Base-by-base conservation (phyloP, 352 stramenopile genomes). In the Blastocystis sp. region DNA sequence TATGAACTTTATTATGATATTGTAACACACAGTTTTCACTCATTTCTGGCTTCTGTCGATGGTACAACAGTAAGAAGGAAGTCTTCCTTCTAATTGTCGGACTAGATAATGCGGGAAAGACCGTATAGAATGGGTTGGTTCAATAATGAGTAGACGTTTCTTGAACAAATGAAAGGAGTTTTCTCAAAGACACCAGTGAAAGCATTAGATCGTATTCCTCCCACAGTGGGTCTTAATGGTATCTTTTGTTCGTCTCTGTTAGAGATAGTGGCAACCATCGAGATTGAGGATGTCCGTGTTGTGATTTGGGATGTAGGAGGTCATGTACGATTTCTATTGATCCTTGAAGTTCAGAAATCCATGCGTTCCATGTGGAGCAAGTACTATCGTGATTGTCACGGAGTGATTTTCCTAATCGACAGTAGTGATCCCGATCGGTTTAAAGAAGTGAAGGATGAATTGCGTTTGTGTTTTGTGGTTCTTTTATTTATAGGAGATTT, bases 31-130 rank as follows among this genome's bases (percentile, higher is more conserved):
- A 89, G 92, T 94, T 95, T 88, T 94, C 92, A 85, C 89, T 95
- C 43, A 90, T 95, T 54, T 90, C 91, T 86, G 92, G 92, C 16
- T 89, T 95, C 35, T 94, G 91, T 91, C 88, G 89, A 65, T 94
- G 93, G 90, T 90, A 94, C 71, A 94, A 94, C 88, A 91, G 91
- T 54, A 94, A 94, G 88, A 92, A 91, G 37, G 92, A 96, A 89
- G 90, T 95, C 63, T 93, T 95, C 89, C 88, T 96, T 63, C 91
- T 96, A 49, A 95, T 96, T 86, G 92, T 96, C 56, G 93, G 93
- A 42, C 91, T 96, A 81, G 93, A 96, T 88, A 92, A 96, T 87
- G 93, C 93, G 57, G 93, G 93, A 83, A 96, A 96, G 92, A 96
- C 93, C 88, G 67, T 58, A 46, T 0, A 11, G 32, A 69, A 39